phyloP scores from a whole-genome alignment of 1,284 basidiomycete species.

The Golubevia sp. region DNA sequence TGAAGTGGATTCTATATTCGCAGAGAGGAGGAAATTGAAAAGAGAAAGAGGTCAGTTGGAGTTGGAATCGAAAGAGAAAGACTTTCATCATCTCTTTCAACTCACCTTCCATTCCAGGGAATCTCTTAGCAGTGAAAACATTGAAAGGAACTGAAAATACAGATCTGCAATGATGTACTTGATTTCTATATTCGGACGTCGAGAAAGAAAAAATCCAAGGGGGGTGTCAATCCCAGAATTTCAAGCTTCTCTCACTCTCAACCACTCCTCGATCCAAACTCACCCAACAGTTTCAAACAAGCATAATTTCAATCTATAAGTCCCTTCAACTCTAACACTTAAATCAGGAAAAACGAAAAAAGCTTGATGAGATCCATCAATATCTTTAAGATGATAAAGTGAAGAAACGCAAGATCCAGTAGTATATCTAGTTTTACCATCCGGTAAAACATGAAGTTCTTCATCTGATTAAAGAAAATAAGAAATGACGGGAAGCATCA shows the following conservation, averaged over 20 bases:
- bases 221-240: too few relatives aligned
- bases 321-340: constrained; percentile 76
- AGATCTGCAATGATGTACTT: constrained; percentile 52
- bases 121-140: constrained; percentile 51
- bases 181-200: too few relatives aligned
- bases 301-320: constrained; percentile 78
- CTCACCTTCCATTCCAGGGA: constrained; percentile 48
- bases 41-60: not conserved
- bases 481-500: too few relatives aligned
- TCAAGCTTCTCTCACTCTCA: too few relatives aligned
- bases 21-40: not conserved
- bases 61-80: not conserved
- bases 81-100: not conserved
- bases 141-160: constrained; percentile 50
- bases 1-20: constrained; percentile 36
- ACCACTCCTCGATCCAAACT: constrained; percentile 64
- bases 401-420: constrained; percentile 88
- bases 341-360: constrained; percentile 63
- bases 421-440: constrained; percentile 85
- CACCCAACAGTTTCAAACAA: constrained; percentile 87
- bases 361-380: constrained; percentile 77
- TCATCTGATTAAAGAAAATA: constrained; percentile 65
- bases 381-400: constrained; percentile 92
- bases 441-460: constrained; percentile 91
- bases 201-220: too few relatives aligned